These are phyloP conservation scores for Euryodendron excelsum DNA, from an alignment of 148 eudicot species.

Conservation along the genomic window DNA sequence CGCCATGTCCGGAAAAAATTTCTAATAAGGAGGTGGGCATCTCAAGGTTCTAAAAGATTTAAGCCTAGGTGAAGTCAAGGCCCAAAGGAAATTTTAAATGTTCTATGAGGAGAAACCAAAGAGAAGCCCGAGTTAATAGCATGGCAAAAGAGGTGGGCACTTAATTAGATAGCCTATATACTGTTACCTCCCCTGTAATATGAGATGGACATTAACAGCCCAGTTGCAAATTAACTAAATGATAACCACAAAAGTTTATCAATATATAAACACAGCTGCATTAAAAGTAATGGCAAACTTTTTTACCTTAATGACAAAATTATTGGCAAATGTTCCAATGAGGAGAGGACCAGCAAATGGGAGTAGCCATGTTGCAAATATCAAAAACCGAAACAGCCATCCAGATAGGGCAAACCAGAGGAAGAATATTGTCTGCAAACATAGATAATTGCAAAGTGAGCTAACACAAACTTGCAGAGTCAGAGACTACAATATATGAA, in stretches of 20 bases:
- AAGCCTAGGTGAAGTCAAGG: background rate
- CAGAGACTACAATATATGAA: background rate
- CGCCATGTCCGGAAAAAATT: background rate
- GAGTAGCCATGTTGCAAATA: constrained; percentile 75
- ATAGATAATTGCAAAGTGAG: constrained; percentile 17
- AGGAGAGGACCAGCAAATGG: constrained; percentile 94
- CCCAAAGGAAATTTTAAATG: background rate
- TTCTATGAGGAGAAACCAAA: background rate
- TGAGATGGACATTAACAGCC: background rate
- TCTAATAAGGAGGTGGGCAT: background rate
- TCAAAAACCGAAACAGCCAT: constrained; percentile 80
- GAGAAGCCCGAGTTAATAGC: background rate
- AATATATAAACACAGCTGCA: background rate
- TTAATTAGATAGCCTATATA: background rate
- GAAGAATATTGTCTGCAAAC: constrained; percentile 76
- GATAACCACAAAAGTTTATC: background rate
- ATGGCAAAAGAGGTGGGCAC: background rate
- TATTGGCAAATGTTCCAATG: constrained; percentile 69
- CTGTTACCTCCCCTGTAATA: background rate
- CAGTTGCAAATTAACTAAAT: constrained; percentile 5
- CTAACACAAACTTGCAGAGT: background rate
- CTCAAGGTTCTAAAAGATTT: background rate
- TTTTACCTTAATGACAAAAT: constrained; percentile 79
- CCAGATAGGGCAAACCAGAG: constrained; percentile 96
- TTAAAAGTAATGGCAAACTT: background rate